Base-by-base conservation (phyloP, 768 basidiomycete genomes). In the Kockovaella imperatae region DNA sequence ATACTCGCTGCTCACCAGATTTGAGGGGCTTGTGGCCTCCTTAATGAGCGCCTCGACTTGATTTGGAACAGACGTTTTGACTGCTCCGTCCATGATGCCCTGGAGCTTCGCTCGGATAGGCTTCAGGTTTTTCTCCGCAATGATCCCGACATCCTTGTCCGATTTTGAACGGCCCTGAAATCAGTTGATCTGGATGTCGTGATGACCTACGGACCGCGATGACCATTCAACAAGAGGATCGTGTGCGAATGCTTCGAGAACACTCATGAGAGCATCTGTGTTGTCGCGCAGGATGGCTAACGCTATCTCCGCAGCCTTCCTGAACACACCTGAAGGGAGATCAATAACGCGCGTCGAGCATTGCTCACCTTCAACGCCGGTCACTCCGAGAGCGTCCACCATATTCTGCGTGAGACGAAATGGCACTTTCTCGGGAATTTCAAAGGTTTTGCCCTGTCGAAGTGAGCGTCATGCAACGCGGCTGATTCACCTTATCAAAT, bases 201-300 rank as follows among this genome's bases (percentile, higher is more conserved):
- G 34, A 36, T 17, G 10, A 59, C 65, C 35, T 23, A 57, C 59
- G 11, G 49, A 41, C 82, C 35, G n/a, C 20, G 87, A 83, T 52
- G 87, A 84, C 87, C 90, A 97, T 70, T 97, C 93, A 26, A 91
- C 84, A 2, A 99, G 77, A 1, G 95, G 95, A 69, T 99, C 95
- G 59, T 97, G 93, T 25, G 91, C 81, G 68, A 97, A 97, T 1
- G 95, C 87, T 64, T 96, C 93, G 31, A 99, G 78, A 0, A 97
- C 87, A 67, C 83, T 91, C 84, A 90, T 89, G 47, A 99, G 75
- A 34, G 83, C 83, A 66, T 97, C 90, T 69, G 83, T 86, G 76
- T 97, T 90, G 54, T 84, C 80, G 25, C 89, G 81, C 21, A 99
- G 77, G 30, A 95, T 72, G 50, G 83, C 79, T 75, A 99, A 76